phyloP scores from a whole-genome alignment of 2,329 filamentous ascomycete genomes.

The Moelleriella libera region DNA sequence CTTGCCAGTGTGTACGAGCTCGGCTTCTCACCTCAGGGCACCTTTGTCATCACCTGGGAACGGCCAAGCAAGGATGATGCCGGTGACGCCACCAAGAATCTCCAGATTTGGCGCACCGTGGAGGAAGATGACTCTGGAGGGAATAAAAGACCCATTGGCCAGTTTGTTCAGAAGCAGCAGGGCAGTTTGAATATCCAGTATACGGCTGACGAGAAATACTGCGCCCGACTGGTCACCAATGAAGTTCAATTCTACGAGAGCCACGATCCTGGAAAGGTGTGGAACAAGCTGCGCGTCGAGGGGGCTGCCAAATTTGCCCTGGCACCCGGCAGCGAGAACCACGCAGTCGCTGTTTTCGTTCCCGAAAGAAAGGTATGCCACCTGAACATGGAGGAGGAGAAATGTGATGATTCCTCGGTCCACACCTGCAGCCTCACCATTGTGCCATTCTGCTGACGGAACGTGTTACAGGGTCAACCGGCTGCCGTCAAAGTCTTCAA shows the following conservation, averaged over 20 bases:
- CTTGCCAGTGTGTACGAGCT: constrained; percentile 84
- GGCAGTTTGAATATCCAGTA: constrained; percentile 97
- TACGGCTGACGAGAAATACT: constrained; percentile 83
- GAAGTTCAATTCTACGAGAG: constrained; percentile 96
- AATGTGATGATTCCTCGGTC: neutral
- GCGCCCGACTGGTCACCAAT: constrained; percentile 87
- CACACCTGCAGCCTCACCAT: neutral
- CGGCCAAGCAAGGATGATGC: constrained; percentile 83
- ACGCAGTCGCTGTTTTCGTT: constrained; percentile 87
- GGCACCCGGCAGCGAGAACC: constrained; percentile 67
- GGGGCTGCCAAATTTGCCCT: constrained; percentile 82
- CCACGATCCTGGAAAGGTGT: constrained; percentile 69
- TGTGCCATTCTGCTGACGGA: constrained; percentile 6
- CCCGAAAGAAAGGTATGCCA: constrained; percentile 76
- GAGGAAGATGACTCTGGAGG: constrained; percentile 49
- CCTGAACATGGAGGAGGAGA: no score
- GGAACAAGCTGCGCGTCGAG: constrained; percentile 91
- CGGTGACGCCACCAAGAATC: constrained; percentile 86
- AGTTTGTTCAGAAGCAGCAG: constrained; percentile 92
- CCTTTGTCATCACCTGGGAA: constrained; percentile 94
- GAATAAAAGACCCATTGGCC: constrained; percentile 64
- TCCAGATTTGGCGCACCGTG: constrained; percentile 87
- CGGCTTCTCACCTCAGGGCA: constrained; percentile 83
- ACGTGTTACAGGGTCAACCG: constrained; percentile 55
- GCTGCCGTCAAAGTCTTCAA: constrained; percentile 90